Base-by-base conservation (phyloP, 352 stramenopile genomes). In the Globisporangium spiculum region DNA sequence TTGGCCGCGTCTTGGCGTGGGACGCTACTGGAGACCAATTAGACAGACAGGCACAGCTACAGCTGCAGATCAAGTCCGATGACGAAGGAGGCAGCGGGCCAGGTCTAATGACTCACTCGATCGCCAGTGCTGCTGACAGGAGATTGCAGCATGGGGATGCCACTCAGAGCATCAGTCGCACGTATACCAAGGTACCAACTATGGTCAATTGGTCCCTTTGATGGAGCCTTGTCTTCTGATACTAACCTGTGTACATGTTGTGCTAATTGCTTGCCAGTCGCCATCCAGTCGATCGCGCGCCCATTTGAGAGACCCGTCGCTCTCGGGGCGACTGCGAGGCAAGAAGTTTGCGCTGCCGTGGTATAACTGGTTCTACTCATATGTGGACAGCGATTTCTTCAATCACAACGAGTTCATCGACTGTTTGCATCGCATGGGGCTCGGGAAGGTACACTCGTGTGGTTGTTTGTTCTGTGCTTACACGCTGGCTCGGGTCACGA, bases 351-450 rank as follows among this genome's bases (percentile, higher is more conserved):
- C 82, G 32, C 68, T 93, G n/a, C 85, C 85, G 24, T 89, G 80
- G 81, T 77, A 38, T 48, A 76, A 90, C 57, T 93, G 85, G 83
- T 91, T 93, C 65, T 85, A 88, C 55, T 86, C 80, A 58, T 87
- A 75, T 59, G 61, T 83, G 30, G 83, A 93, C 71, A 67, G 72
- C 12, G 82, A 88, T 24, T 95, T 90, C 66, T 92, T 93, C 67
- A 32, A 22, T n/a, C 78, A 92, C 57, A 91, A 91, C 32, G 85
- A 93, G 73, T 93, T 95, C 56, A 60, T 90, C 12, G 78, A 91
- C 26, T 93, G 85, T 70, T 73, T 95, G 4, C 65, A 77, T 27
- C 74, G 71, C 44, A 91, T 93, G 78, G 79, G 80, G 5, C 81
- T 92, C 2, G 81, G 67, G 12, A 86, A 92, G 58, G 80, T 92